phyloP scores from a whole-genome alignment of 1,284 basidiomycete species.

The Mycena sp. region DNA sequence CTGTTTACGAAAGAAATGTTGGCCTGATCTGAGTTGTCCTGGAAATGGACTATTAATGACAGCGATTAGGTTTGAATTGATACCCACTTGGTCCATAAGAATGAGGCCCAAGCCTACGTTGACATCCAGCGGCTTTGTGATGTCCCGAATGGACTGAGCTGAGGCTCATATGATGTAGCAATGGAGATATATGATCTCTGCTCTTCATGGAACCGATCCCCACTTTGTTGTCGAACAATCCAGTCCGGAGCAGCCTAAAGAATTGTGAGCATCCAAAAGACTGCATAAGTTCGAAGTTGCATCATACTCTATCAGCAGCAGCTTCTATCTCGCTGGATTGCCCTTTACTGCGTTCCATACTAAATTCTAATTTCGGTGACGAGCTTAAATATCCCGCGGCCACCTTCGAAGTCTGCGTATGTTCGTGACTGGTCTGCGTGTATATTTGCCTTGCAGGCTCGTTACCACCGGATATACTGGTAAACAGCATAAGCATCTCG shows the following conservation, averaged over 20 bases:
- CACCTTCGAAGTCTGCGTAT: background rate
- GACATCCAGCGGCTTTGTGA: background rate
- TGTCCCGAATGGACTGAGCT: background rate
- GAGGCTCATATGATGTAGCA: background rate
- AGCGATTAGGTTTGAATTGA: too few relatives aligned
- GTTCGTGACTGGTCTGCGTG: background rate
- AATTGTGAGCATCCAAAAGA: background rate
- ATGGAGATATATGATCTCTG: background rate
- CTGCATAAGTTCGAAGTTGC: background rate
- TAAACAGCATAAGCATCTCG: background rate
- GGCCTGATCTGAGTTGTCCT: too few relatives aligned
- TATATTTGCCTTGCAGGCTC: background rate
- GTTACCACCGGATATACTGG: background rate
- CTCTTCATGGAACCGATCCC: background rate
- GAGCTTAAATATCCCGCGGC: background rate
- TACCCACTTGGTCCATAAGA: background rate
- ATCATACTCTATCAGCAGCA: background rate
- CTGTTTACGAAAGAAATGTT: too few relatives aligned
- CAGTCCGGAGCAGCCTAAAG: background rate
- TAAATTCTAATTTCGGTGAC: background rate
- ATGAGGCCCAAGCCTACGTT: background rate
- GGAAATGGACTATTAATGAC: too few relatives aligned
- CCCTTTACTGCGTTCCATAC: background rate
- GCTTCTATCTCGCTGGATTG: background rate
- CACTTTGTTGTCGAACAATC: background rate